Evolutionary conservation across 768 basidiomycete genomes (phyloP), one percentile per base, ranked within the genome.

Genomic region (Auriscalpium vulgare): DNA sequence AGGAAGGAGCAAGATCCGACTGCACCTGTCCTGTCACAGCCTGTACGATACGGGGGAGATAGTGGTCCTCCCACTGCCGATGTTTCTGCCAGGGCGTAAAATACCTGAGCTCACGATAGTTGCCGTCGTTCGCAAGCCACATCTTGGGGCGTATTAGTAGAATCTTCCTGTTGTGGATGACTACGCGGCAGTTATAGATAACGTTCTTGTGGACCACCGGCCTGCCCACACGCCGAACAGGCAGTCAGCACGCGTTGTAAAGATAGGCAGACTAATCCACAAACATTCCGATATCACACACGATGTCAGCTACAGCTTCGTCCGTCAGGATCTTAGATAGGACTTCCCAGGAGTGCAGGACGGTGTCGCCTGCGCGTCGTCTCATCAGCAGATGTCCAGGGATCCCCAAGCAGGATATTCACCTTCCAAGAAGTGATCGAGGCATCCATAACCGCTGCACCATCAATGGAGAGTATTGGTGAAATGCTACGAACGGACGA

Each of bases 111-210:
- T 78, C 76, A 62, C 97, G 88, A 69, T 99, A 99, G 67, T 98
- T 98, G 4, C 97, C 97, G 64, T 97, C 93, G 66, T 98, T 98
- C 1, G 97, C 97, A 47, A 99, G 77, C 97, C 97, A 99, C 95
- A 99, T 95, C 75, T 98, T 99, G 0, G 97, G 97, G 21, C 97
- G 84, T 60, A 99, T 98, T 59, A 97, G 83, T 1, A 97, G 72
- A 57, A 99, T 94, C 72, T 91, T 81, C 54, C 83, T 78, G 71
- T 94, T 78, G 66, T 92, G 81, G 45, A 95, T 82, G 67, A 98
- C 86, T 37, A 98, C 78, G 17, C 97, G 87, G 69, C 93, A 97
- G 67, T 99, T 99, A 74, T 97, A 98, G 60, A 88, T 95, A 48
- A 94, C 93, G 67, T 97, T 98, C 79, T 97, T 97, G 79, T 99